Base-by-base conservation (phyloP, 306 rosid genomes). In the Hippophae gyantsensis region DNA sequence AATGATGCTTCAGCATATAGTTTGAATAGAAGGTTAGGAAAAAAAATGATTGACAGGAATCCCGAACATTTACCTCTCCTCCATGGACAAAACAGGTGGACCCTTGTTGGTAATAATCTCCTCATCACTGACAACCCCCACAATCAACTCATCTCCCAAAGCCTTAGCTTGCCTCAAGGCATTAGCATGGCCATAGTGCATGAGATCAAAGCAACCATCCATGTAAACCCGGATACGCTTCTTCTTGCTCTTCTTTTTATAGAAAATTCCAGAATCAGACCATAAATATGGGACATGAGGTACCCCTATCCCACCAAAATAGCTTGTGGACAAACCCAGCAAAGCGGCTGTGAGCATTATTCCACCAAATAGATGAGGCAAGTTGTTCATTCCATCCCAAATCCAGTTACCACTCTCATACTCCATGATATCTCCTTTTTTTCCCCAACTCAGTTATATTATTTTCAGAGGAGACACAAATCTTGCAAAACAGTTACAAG, bases 161-260 rank as follows among this genome's bases (percentile, higher is more conserved):
- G 90, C 94, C 74, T 89, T 93, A 25, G 99, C 99, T 76, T 93
- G 99, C 78, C 99, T 84, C 74, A 93, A 72, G 32, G 99, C 99
- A 77, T 93, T 93, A 60, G 99, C 99, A 65, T 93, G 99, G 18
- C 99, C 99, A 56, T 86, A 93, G 75, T 93, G 99, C 99, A 93
- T 93, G 68, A 93, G 94, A 81, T 93, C 99, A 69, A 93, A 93
- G 69, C 99, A 93, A 0, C 99, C 99, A 76, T 93, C 99, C 97
- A 93, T 93, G 72, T 93, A 93, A 55, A 93, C 97, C 52, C 99
- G 86, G 69, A 86, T 68, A 26, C 84, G 94, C 81, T 78, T 88
- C 77, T 82, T 84, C 58, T 80, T 85, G 1, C 67, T 61, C 74
- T 66, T 93, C 84, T 78, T 89, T 76, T 84, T 82, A 56, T 65